Percentiles rank a stretch among this genome's conserved stretches.
phyloP scores from a whole-genome alignment of 1,284 basidiomycete species.

The Apiotrichum siamense region DNA sequence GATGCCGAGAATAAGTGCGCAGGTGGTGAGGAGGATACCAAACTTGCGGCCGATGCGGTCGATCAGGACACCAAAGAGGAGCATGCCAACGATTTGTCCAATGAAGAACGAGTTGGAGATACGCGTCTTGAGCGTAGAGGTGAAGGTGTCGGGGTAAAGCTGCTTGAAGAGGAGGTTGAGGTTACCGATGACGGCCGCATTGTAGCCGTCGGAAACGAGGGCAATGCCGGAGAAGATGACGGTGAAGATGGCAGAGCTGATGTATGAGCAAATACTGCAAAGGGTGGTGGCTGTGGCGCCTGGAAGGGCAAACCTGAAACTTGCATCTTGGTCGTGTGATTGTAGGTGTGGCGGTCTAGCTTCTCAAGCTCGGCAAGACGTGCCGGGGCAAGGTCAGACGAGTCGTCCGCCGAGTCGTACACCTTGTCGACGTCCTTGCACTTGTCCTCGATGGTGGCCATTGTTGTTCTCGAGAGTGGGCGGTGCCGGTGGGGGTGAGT shows the following conservation, averaged over 20 bases:
- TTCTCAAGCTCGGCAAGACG: slow-evolving; percentile 13
- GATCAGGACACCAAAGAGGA: too few relatives aligned
- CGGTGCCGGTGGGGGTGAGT: too few relatives aligned
- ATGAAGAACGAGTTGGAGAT: too few relatives aligned
- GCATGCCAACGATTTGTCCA: too few relatives aligned
- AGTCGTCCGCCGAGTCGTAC: neutral
- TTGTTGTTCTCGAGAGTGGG: too few relatives aligned
- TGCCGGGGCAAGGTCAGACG: neutral
- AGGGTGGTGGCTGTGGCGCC: slow-evolving; percentile 8
- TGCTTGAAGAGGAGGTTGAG: slow-evolving; percentile 9
- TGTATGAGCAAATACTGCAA: neutral
- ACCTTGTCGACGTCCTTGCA: neutral
- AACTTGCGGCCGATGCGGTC: too few relatives aligned
- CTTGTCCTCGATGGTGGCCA: too few relatives aligned
- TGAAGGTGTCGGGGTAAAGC: slow-evolving; percentile 18
- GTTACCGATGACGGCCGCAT: slow-evolving; percentile 22
- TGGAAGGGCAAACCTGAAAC: neutral
- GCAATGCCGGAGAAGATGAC: slow-evolving; percentile 27
- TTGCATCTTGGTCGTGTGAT: slow-evolving; percentile 11
- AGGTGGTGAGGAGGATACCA: too few relatives aligned
- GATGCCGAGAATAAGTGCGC: too few relatives aligned
- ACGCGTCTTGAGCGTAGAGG: slow-evolving; percentile 24
- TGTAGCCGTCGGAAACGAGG: slow-evolving; percentile 31
- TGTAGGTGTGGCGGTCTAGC: slow-evolving; percentile 9
- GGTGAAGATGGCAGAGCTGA: slow-evolving; percentile 9